Percentiles rank a stretch among this genome's conserved stretches.
These are phyloP conservation scores for Hypericum androsaemum DNA, from an alignment of 345 rosid species.

Conservation along the genomic window DNA sequence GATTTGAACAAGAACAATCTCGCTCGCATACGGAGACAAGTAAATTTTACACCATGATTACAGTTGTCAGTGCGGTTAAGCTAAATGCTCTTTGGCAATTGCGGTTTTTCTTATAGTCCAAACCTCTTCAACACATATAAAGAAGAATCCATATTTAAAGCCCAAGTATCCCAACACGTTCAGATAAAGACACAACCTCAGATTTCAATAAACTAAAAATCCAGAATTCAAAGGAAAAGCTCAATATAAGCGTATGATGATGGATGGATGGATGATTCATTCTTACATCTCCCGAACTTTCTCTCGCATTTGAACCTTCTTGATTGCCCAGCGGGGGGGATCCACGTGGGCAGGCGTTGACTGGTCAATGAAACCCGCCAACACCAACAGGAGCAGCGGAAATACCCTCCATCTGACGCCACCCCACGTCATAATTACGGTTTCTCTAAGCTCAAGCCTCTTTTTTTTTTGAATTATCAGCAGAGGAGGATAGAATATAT, in stretches of 20 bases:
- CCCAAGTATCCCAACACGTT: no score
- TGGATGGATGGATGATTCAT: not conserved
- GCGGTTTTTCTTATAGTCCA: no score
- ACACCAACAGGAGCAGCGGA: conserved; percentile 35
- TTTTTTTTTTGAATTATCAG: no score
- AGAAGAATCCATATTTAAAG: no score
- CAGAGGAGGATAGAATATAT: no score
- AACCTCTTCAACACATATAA: no score
- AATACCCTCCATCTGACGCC: conserved; percentile 19
- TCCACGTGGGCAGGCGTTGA: conserved; percentile 25
- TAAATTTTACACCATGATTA: no score
- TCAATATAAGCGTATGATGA: not conserved
- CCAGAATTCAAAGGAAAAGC: not conserved
- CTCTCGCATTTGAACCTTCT: conserved; percentile 60
- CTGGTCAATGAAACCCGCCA: conserved; percentile 20
- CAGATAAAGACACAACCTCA: not conserved
- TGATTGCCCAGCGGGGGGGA: conserved; percentile 44
- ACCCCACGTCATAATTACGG: not conserved
- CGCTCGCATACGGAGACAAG: no score
- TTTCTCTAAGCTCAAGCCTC: not conserved
- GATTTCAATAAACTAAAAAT: not conserved
- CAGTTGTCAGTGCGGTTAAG: no score
- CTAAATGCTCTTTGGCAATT: no score
- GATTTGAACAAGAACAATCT: not conserved
- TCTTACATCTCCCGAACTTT: conserved; percentile 80